Base-by-base conservation (phyloP, 2,329 filamentous ascomycete species). In the Microdochium nivale region DNA sequence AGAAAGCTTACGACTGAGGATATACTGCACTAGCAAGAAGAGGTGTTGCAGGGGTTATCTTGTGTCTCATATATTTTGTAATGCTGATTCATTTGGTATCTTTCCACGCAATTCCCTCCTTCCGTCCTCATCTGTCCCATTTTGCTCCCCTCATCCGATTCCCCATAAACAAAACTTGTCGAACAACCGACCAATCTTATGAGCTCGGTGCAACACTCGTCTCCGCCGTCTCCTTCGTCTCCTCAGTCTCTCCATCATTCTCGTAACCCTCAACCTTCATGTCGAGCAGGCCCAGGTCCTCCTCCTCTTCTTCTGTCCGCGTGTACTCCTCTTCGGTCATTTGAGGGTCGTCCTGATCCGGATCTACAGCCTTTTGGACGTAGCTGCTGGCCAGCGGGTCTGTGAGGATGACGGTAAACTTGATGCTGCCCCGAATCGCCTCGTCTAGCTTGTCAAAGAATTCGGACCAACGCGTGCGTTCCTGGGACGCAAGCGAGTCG, bases 321-420 rank as follows among this genome's bases (percentile, higher is more conserved):
- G 87, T 81, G 67, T 99, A 99, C 27, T 88, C 87, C 70, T 89
- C 88, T 2, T 81, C 78, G 52, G 79, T 83, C 65, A 99, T 87
- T 70, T 94, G 87, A 16, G 86, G 86, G 64, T 99, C 94, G 0
- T 74, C 71, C 47, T 77, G 62, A 32, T 74, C 74, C 2, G 87
- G 86, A 58, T 90, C 86, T 24, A 90, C 87, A 54, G 95, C 78
- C 62, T 91, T 89, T 72, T 99, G 94, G 47, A 99, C 87, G 65
- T 95, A 99, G 64, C 90, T 96, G 67, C 88, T 88, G 11, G 91
- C 94, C 56, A 97, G 74, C 0, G 94, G 94, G 65, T 99, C 94
- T 55, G 86, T 82, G 33, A 99, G 78, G 4, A 94, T 78, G 53
- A 97, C 76, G 4, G 84, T 90, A 66, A 96, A 99, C 58, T 86